Base-by-base conservation (phyloP, 805 yeast genomes). In the Torulaspora delbrueckii region DNA sequence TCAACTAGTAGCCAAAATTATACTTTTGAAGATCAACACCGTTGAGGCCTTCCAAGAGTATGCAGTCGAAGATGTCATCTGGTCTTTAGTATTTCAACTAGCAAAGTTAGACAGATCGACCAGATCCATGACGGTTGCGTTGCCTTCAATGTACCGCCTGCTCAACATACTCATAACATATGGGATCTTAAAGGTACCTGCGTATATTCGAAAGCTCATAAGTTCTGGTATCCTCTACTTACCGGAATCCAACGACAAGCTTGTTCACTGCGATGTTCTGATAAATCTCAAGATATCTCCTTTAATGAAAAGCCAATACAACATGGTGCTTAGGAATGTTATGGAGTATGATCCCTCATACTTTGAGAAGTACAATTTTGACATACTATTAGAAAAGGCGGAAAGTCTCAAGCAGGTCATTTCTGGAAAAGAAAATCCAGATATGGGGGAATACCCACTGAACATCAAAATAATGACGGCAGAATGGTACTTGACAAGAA, bases 171-270 rank as follows among this genome's bases (percentile, higher is more conserved):
- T 71, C 13, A 57, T 60, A 5, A 70, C 68, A 9, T 70, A 74
- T 13, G 68, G 74, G 10, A 67, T 72, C 39, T 67, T 75, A n/a
- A 77, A 74, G 46, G 63, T 66, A 1, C 62, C 73, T 0, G 75
- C 84, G 1, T 91, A 91, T 57, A 71, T 90, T 46, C 71, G 97
- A 56, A 79, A 82, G 54, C 68, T 90, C 30, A 89, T 91, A 37
- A 87, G 96, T 8, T 81, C 93, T 0, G 99, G 97, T 4, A 72
- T 88, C 0, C 77, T 90, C 37, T 87, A 85, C 63, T 63, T 79
- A 3, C 73, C 77, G 6, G 76, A 78, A 14, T 71, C 71, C 6
- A 62, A 67, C 23, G 82, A 82, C 41, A 72, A 71, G 57, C 65
- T 57, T 47, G 73, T 73, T 35, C 96, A 77, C 59, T 68, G 83